Evolutionary conservation across 2,329 filamentous ascomycete species (phyloP).

Genomic region (Colletotrichum sp.): DNA sequence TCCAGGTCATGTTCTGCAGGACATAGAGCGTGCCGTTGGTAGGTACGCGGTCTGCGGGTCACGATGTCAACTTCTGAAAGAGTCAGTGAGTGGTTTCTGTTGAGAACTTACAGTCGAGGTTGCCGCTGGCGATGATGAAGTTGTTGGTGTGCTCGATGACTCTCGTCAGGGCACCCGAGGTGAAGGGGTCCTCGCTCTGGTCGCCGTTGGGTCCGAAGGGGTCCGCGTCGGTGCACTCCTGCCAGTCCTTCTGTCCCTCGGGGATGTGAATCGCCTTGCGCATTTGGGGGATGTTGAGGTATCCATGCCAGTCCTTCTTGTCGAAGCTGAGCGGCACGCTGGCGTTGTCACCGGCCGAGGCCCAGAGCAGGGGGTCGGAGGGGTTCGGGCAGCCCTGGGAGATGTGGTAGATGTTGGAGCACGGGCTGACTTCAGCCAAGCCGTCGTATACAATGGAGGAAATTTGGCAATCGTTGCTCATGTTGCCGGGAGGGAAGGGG

Average conservation of each 20-base stretch:
- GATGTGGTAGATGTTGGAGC: conserved; percentile 81
- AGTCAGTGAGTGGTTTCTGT: background rate
- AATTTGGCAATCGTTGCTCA: conserved; percentile 58
- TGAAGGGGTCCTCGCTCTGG: conserved; percentile 50
- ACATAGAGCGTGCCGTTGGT: conserved; percentile 73
- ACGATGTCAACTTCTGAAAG: background rate
- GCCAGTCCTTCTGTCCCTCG: conserved; percentile 29
- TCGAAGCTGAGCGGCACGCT: conserved; percentile 62
- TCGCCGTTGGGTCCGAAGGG: conserved; percentile 39
- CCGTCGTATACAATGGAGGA: conserved; percentile 58
- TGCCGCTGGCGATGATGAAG: conserved; percentile 76
- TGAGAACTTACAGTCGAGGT: conserved; percentile 59
- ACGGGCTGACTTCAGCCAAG: conserved; percentile 69
- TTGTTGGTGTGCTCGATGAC: conserved; percentile 77
- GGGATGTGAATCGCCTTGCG: conserved; percentile 74
- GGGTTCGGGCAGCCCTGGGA: conserved; percentile 73
- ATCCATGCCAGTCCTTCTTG: conserved; percentile 59
- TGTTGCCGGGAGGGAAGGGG: conserved; percentile 52
- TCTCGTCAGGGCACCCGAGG: conserved; percentile 65
- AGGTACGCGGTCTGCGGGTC: conserved; percentile 55
- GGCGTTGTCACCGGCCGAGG: conserved; percentile 48
- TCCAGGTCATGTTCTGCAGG: conserved; percentile 86
- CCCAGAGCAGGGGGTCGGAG: conserved; percentile 73
- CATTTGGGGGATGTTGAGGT: conserved; percentile 75
- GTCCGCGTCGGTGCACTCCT: conserved; percentile 48